phyloP scores from a whole-genome alignment of 257 asterid genomes.

The Marsdenia floribunda region DNA sequence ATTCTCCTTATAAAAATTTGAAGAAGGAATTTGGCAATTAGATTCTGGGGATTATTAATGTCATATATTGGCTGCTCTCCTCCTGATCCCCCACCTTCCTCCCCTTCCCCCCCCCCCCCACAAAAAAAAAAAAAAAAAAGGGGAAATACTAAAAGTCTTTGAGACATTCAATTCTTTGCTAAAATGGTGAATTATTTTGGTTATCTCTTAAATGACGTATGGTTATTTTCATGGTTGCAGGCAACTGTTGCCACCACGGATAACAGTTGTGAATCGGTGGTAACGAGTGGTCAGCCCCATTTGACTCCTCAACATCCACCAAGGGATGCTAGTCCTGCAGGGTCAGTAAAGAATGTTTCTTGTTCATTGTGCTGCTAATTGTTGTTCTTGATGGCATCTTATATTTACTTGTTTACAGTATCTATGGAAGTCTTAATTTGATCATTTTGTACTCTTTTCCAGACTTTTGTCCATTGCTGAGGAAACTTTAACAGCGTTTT shows the following conservation, averaged over 20 bases:
- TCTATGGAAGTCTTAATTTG: slow-evolving; percentile 5
- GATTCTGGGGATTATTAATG: background rate
- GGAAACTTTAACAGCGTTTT: slow-evolving; percentile 99
- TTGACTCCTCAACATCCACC: slow-evolving; percentile 92
- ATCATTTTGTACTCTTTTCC: slow-evolving; percentile 24
- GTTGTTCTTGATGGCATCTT: background rate
- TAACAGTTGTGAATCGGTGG: slow-evolving; percentile 94
- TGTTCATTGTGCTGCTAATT: background rate
- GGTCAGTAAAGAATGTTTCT: slow-evolving; percentile 48
- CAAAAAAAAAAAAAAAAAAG: no score
- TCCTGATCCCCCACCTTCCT: no score
- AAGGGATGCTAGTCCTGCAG: slow-evolving; percentile 98
- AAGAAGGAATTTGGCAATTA: background rate
- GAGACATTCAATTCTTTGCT: background rate
- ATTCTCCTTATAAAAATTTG: background rate
- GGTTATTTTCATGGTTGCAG: slow-evolving; percentile 33
- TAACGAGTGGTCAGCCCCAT: slow-evolving; percentile 91
- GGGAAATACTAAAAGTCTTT: no score
- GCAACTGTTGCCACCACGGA: slow-evolving; percentile 78
- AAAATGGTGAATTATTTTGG: background rate
- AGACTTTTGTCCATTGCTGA: slow-evolving; percentile 98
- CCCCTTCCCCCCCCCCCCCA: no score
- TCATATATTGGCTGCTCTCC: background rate
- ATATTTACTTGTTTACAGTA: background rate
- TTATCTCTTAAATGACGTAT: background rate